Percentiles rank a stretch among this genome's conserved stretches.
phyloP scores from a whole-genome alignment of 345 rosid species.

The Excoecaria agallocha region DNA sequence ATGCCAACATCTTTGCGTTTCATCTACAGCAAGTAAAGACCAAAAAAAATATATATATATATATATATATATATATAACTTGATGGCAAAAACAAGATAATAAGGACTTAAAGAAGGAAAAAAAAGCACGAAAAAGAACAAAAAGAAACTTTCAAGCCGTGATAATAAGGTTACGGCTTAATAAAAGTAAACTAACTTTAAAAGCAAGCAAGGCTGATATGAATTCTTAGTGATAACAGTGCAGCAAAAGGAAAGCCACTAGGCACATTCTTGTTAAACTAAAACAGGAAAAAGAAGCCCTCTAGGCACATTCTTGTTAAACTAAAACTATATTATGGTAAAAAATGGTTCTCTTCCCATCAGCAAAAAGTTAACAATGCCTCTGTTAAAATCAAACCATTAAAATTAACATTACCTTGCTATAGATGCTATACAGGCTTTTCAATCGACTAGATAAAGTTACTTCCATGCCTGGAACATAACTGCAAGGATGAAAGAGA shows the following conservation, averaged over 20 bases:
- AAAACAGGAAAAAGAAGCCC: neutral
- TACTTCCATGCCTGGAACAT: slow-evolving; percentile 80
- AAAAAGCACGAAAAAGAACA: no score
- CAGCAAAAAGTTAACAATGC: neutral
- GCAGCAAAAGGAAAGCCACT: neutral
- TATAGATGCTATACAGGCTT: slow-evolving; percentile 63
- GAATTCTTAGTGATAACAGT: neutral
- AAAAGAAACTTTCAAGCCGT: neutral
- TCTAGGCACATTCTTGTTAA: neutral
- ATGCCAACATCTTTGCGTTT: slow-evolving; percentile 66
- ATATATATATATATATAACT: no score
- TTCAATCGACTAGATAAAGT: slow-evolving; percentile 64
- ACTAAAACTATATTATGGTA: neutral
- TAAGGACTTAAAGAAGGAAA: no score
- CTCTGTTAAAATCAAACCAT: neutral
- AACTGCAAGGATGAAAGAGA: slow-evolving; percentile 41
- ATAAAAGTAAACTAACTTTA: neutral
- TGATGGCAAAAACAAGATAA: neutral
- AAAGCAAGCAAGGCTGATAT: neutral
- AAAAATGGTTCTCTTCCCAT: neutral
- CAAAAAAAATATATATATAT: no score
- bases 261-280: neutral
- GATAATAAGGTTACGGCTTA: neutral
- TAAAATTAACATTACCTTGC: slow-evolving; percentile 47
- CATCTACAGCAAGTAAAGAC: slow-evolving; percentile 43